A percentile compares a stretch with the other conserved stretches of the same genome.
These are phyloP conservation scores for Pyrrhoderma lamaoense DNA, from an alignment of 1,284 basidiomycete genomes.

Conservation along the genomic window DNA sequence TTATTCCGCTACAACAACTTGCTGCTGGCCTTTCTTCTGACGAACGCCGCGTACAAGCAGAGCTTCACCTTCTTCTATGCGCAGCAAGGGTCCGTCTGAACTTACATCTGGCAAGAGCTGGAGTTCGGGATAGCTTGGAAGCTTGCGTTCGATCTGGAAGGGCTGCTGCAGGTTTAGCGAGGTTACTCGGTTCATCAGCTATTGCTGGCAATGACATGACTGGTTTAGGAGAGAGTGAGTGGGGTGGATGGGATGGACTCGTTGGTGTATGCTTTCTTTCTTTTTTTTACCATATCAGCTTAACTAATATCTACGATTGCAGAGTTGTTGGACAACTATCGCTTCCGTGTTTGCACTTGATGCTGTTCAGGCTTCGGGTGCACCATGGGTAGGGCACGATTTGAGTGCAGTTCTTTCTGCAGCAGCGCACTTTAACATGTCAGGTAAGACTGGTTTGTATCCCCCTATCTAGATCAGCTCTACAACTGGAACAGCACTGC, in stretches of 20 bases:
- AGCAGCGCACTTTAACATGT: constrained; percentile 45
- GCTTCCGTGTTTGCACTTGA: constrained; percentile 60
- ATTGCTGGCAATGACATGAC: constrained; percentile 65
- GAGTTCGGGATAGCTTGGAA: constrained; percentile 53
- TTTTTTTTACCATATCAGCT: constrained; percentile 8
- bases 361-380: constrained; percentile 40
- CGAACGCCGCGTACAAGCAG: constrained; percentile 51
- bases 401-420: constrained; percentile 42
- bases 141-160: constrained; percentile 57
- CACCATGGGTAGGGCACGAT: constrained; percentile 41
- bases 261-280: background rate
- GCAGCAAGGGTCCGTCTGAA: constrained; percentile 63
- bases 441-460: background rate
- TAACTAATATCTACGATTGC: constrained; percentile 13
- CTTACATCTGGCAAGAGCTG: constrained; percentile 46
- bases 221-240: constrained; percentile 56
- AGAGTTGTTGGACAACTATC: constrained; percentile 66
- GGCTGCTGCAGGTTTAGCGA: constrained; percentile 48
- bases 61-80: constrained; percentile 58
- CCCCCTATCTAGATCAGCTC: background rate
- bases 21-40: constrained; percentile 43
- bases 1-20: constrained; percentile 59
- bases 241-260: background rate
- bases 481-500: background rate
- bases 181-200: constrained; percentile 49